Base-by-base conservation (phyloP, 768 basidiomycete species). In the Lactarius sanguifluus region DNA sequence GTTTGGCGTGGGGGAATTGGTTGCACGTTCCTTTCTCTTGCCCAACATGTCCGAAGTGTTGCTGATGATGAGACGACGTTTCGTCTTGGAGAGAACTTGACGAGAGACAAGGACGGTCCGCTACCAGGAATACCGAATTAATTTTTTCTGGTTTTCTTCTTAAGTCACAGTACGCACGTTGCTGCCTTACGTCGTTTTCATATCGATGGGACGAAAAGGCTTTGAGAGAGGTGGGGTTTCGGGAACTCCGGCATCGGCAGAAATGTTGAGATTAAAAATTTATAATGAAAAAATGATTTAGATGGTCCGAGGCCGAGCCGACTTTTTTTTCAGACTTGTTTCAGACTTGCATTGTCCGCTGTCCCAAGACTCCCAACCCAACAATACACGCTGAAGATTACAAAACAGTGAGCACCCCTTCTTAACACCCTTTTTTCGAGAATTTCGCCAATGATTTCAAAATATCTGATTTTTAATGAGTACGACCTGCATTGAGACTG, bases 381-480 rank as follows among this genome's bases (percentile, higher is more conserved):
- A 34, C 34, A 34, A 47, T 10, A 2, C n/a, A 47, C 45, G 2
- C 20, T 10, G 7, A 45, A n/a, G 20, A 20, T 10, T 25, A 30
- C 41, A 34, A 13, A 45, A 41, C 15, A 30, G 71, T 67, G 60
- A 68, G 66, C 40, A 28, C 25, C 40, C 36, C 59, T 3, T 50
- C 23, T 13, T 13, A 13, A 34, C 41, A 36, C 18, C 18, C 8
- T 56, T 38, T 20, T 45, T 55, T 40, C 36, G 36, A 38, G 36
- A 38, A 20, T 58, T 36, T 52, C 16, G 69, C 71, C 73, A 8
- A 69, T 73, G 73, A 74, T 74, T 66, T 47, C 61, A 70, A 71
- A 74, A 58, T 71, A 72, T 68, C 72, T 74, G 73, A 74, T 73
- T 74, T 74, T 73, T 74, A 74, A 74, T 74, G 73, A 74, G 70